phyloP scores from a whole-genome alignment of 2,329 filamentous ascomycete species.

The Cordyceps cicadae region DNA sequence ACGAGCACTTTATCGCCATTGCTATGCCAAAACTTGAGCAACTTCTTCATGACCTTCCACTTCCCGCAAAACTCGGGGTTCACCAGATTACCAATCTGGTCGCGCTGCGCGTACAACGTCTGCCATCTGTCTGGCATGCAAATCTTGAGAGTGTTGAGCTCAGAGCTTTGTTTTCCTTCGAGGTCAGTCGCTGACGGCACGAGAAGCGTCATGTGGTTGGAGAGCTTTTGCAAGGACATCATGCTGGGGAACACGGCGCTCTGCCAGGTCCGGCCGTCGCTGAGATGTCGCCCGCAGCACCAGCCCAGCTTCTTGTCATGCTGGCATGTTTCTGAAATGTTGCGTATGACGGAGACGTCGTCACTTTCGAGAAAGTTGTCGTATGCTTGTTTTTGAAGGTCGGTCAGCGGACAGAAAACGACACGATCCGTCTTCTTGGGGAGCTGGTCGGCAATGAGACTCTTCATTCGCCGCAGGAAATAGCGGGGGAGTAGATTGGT shows the following conservation, averaged over 20 bases:
- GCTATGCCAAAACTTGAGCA: slow-evolving; percentile 82
- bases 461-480: slow-evolving; percentile 89
- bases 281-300: slow-evolving; percentile 62
- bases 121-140: slow-evolving; percentile 71
- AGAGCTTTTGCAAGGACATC: slow-evolving; percentile 72
- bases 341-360: slow-evolving; percentile 59
- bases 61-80: slow-evolving; percentile 93
- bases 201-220: slow-evolving; percentile 85
- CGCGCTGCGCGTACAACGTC: slow-evolving; percentile 62
- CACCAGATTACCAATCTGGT: slow-evolving; percentile 71
- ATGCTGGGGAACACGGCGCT: slow-evolving; percentile 79
- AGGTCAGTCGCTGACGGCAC: slow-evolving; percentile 60
- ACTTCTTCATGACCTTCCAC: slow-evolving; percentile 82
- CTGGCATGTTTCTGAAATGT: slow-evolving; percentile 58
- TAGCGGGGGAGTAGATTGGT: slow-evolving; percentile 81
- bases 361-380: slow-evolving; percentile 66
- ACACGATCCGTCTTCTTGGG: slow-evolving; percentile 92
- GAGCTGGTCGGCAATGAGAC: slow-evolving; percentile 80
- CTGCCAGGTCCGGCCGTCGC: slow-evolving; percentile 61
- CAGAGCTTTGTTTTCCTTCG: slow-evolving; percentile 66
- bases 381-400: slow-evolving; percentile 74
- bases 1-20: slow-evolving; percentile 92
- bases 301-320: slow-evolving; percentile 62
- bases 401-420: slow-evolving; percentile 87
- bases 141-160: slow-evolving; percentile 63